These are phyloP conservation scores for Leucosporidium yakuticum DNA, from an alignment of 768 basidiomycete genomes.

Conservation along the genomic window DNA sequence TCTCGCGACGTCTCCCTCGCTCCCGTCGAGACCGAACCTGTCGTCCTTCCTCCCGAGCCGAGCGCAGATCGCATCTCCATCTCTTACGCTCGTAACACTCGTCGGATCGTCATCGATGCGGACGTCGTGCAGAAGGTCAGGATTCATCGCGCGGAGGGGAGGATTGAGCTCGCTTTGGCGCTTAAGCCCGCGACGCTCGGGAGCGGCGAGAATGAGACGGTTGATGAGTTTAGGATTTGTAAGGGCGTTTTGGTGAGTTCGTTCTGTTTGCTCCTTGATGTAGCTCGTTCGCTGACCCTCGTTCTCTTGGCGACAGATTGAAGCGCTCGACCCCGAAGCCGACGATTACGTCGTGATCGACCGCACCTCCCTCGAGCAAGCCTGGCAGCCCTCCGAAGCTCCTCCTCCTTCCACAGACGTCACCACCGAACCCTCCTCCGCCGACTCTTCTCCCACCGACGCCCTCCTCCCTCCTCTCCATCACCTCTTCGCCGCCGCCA, in stretches of 20 bases:
- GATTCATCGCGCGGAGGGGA: constrained; percentile 72
- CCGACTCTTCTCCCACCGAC: neutral
- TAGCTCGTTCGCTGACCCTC: neutral
- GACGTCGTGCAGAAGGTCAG: constrained; percentile 74
- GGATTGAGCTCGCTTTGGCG: constrained; percentile 70
- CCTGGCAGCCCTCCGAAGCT: constrained; percentile 11
- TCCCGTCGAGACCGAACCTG: neutral
- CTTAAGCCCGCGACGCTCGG: constrained; percentile 21
- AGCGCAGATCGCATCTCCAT: constrained; percentile 61
- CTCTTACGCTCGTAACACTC: constrained; percentile 82
- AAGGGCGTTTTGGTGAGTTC: constrained; percentile 69
- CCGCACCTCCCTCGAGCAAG: constrained; percentile 30
- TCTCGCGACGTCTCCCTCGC: neutral
- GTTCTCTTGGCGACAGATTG: constrained; percentile 35
- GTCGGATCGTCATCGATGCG: constrained; percentile 81
- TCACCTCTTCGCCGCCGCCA: constrained; percentile 9
- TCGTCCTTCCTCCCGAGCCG: constrained; percentile 28
- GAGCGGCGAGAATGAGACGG: constrained; percentile 14
- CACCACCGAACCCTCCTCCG: neutral
- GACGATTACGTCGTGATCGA: constrained; percentile 41
- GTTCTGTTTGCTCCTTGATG: constrained; percentile 2
- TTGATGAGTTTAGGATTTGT: constrained; percentile 42
- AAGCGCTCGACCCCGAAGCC: constrained; percentile 40
- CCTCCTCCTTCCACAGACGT: neutral
- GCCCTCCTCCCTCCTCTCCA: constrained; percentile 28